Percentiles rank a stretch among this genome's conserved stretches.
These are phyloP conservation scores for Adansonia gregorii DNA, from an alignment of 441 rosid species.

Conservation along the genomic window DNA sequence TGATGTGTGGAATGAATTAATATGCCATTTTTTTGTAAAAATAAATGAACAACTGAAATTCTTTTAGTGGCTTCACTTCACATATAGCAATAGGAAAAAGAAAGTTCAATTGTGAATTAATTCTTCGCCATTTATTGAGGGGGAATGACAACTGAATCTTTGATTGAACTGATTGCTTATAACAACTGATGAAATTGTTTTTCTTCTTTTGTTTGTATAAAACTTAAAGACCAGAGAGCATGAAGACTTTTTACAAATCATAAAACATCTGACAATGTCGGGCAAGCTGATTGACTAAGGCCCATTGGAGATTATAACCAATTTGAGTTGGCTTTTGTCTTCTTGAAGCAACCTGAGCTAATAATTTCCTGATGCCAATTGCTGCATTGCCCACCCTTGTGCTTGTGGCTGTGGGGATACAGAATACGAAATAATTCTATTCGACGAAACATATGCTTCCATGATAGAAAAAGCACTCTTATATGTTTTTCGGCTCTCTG, in stretches of 20 bases:
- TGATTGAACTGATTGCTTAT: conserved; percentile 12
- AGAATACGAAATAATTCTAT: not conserved
- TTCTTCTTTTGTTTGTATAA: not conserved
- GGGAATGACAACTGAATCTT: not conserved
- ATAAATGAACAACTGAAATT: not conserved
- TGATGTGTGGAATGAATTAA: conserved; percentile 88
- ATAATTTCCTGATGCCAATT: not conserved
- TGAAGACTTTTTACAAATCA: not conserved
- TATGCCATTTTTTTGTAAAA: conserved; percentile 69
- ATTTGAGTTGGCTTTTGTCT: not conserved
- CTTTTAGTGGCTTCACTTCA: conserved; percentile 1
- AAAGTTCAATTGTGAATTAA: not conserved
- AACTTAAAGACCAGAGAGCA: not conserved
- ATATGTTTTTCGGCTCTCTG: not conserved
- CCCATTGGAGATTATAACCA: not conserved
- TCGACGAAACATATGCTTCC: not conserved
- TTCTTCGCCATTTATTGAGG: not conserved
- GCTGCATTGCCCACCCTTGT: not conserved
- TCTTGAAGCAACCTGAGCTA: too few relatives aligned
- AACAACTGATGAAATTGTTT: not conserved
- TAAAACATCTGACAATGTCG: not conserved
- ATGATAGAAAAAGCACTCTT: not conserved
- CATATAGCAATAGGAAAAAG: not conserved
- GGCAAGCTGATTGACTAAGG: not conserved
- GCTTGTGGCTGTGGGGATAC: not conserved